A percentile compares a stretch with the other conserved stretches of the same genome.
These are phyloP conservation scores for Colletotrichum trifolii DNA, from an alignment of 2,329 filamentous ascomycete species.

Conservation along the genomic window DNA sequence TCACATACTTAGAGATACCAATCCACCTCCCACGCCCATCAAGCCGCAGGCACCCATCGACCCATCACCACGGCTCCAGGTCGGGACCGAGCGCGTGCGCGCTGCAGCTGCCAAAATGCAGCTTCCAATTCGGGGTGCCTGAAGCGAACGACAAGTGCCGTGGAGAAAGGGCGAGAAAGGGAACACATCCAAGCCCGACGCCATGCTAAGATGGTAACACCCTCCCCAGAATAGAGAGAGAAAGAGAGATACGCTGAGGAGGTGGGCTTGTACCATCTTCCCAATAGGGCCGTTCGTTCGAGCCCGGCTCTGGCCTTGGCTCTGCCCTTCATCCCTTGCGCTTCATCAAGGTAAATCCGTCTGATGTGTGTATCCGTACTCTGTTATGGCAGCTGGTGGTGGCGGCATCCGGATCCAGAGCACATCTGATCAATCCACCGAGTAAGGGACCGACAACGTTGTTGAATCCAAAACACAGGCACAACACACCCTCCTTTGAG, in stretches of 20 bases:
- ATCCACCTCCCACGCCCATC: neutral
- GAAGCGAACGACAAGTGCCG: neutral
- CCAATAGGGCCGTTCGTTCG: constrained; percentile 14
- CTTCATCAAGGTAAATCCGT: too few species aligned
- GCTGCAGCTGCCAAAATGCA: constrained; percentile 1
- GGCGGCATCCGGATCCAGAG: too few species aligned
- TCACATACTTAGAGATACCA: neutral
- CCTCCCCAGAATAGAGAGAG: constrained; percentile 5
- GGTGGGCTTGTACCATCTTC: too few species aligned
- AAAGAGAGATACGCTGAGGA: too few species aligned
- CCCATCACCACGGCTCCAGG: constrained; percentile 7
- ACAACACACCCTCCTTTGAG: too few species aligned
- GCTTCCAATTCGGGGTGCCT: neutral
- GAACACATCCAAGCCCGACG: constrained; percentile 1
- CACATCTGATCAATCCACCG: too few species aligned
- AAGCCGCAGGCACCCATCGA: constrained; percentile 6
- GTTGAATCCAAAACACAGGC: too few species aligned
- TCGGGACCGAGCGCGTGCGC: constrained; percentile 1
- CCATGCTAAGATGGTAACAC: constrained; percentile 18
- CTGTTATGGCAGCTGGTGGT: too few species aligned
- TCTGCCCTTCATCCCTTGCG: constrained; percentile 1
- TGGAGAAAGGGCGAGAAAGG: constrained; percentile 13
- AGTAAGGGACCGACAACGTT: too few species aligned
- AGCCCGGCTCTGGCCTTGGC: constrained; percentile 15
- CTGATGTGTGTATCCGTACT: too few species aligned